Base-by-base conservation (phyloP, 176 grass and related monocot species). In the Leersia perrieri region DNA sequence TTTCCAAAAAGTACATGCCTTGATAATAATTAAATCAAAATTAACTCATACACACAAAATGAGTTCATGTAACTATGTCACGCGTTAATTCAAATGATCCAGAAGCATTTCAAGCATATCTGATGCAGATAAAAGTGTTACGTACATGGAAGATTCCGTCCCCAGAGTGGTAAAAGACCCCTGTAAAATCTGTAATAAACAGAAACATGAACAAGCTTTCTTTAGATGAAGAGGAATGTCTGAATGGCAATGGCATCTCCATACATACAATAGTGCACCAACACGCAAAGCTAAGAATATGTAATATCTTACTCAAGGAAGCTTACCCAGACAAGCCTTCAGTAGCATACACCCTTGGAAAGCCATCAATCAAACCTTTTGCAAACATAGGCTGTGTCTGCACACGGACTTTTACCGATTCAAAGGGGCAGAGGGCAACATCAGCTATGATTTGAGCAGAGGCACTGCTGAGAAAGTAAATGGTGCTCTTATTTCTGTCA, bases 61-160 rank as follows among this genome's bases (percentile, higher is more conserved):
- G 10, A 63, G 70, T 18, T 44, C 70, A 70, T 58, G 20, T n/a
- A 81, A 57, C 62, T 55, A 13, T 70, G 5, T 53, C 5, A 41
- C 39, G 49, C 41, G 20, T 70, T 78, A 66, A 4, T 81, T 53
- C 6, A 58, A 66, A 53, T 66, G 27, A 44, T 55, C 35, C 68
- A 71, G 28, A 9, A 89, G 4, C 14, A 85, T 18, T 36, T 77
- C 71, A 39, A 66, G 64, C 29, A 60, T 57, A 55, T 78, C 26
- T 53, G 35, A 58, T 62, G 26, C n/a, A 67, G 41, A 30, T 11
- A 28, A 20, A 26, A 67, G 74, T 70, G 64, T 39, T 90, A 58
- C 53, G n/a, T 95, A 98, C 96, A 98, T 87, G 96, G 92, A 89
- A 98, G 96, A 86, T 98, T 95, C 33, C 92, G 83, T 47, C 92